phyloP scores from a whole-genome alignment of 2,329 filamentous ascomycete species.

The Microsporum audouinii region DNA sequence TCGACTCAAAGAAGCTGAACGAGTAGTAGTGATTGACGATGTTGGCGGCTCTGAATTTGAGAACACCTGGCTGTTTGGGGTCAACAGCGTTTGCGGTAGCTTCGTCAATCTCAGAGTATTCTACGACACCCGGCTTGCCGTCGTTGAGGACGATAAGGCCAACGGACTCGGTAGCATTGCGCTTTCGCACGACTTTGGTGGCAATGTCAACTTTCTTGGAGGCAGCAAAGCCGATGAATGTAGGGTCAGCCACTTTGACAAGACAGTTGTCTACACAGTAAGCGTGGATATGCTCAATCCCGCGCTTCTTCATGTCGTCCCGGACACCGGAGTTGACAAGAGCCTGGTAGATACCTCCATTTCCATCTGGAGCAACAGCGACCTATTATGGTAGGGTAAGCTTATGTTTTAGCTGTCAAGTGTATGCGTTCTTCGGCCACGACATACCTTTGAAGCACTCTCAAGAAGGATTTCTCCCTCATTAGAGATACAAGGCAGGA shows the following conservation, averaged over 20 bases:
- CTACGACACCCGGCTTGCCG: slow-evolving; percentile 90
- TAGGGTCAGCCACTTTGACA: slow-evolving; percentile 94
- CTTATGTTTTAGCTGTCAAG: slow-evolving; percentile 6
- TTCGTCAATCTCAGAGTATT: slow-evolving; percentile 93
- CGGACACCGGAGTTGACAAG: slow-evolving; percentile 70
- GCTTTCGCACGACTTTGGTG: slow-evolving; percentile 98
- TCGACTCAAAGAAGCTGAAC: slow-evolving; percentile 79
- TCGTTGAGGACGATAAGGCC: slow-evolving; percentile 92
- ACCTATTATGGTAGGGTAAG: slow-evolving; percentile 38
- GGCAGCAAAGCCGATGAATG: slow-evolving; percentile 89
- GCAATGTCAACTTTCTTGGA: slow-evolving; percentile 85
- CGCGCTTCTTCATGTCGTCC: slow-evolving; percentile 75
- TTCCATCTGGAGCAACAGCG: slow-evolving; percentile 91
- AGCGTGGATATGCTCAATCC: slow-evolving; percentile 87
- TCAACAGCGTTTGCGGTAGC: slow-evolving; percentile 84
- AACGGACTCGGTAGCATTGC: slow-evolving; percentile 88
- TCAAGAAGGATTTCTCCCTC: slow-evolving; percentile 95
- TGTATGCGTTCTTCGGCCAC: not conserved
- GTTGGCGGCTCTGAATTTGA: slow-evolving; percentile 96
- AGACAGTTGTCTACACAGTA: slow-evolving; percentile 99
- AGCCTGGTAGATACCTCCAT: slow-evolving; percentile 92
- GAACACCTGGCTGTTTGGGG: slow-evolving; percentile 61
- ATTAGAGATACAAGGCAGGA: slow-evolving; percentile 92
- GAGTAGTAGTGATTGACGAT: slow-evolving; percentile 99
- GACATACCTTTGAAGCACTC: slow-evolving; percentile 61